Evolutionary conservation across 129 eudicot genomes (phyloP).

Genomic region (Flaveria brownii): DNA sequence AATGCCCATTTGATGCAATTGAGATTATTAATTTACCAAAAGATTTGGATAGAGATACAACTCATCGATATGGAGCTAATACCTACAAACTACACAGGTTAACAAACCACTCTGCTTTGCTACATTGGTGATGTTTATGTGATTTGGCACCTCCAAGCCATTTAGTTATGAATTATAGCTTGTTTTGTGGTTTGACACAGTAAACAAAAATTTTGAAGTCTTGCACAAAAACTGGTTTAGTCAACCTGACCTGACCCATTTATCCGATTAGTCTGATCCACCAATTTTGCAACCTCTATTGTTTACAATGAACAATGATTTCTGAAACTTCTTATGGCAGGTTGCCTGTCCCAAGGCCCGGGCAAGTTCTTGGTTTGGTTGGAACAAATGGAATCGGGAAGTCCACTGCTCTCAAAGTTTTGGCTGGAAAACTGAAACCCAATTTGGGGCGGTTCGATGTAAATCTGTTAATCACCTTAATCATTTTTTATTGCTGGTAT

Average conservation of each 20-base stretch:
- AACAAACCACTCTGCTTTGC: slow-evolving; percentile 25
- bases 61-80: slow-evolving; percentile 83
- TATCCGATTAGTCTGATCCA: not conserved
- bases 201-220: not conserved
- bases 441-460: slow-evolving; percentile 84
- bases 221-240: not conserved
- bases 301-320: slow-evolving; percentile 16
- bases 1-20: slow-evolving; percentile 96
- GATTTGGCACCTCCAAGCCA: slow-evolving; percentile 5
- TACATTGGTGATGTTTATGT: not conserved
- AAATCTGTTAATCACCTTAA: slow-evolving; percentile 14
- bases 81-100: slow-evolving; percentile 89
- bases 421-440: slow-evolving; percentile 85
- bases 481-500: not conserved
- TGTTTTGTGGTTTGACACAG: too few relatives aligned
- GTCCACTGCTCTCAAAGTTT: slow-evolving; percentile 79
- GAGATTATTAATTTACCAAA: slow-evolving; percentile 86
- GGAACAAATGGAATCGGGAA: slow-evolving; percentile 89
- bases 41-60: slow-evolving; percentile 85
- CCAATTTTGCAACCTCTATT: slow-evolving; percentile 7
- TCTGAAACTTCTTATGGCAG: slow-evolving; percentile 39
- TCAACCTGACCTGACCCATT: not conserved
- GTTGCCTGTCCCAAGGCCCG: slow-evolving; percentile 93
- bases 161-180: not conserved
- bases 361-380: slow-evolving; percentile 96